Evolutionary conservation across 208 protist genomes (phyloP), one percentile per base, ranked within the genome.

Genomic region (Naegleria fowleri): DNA sequence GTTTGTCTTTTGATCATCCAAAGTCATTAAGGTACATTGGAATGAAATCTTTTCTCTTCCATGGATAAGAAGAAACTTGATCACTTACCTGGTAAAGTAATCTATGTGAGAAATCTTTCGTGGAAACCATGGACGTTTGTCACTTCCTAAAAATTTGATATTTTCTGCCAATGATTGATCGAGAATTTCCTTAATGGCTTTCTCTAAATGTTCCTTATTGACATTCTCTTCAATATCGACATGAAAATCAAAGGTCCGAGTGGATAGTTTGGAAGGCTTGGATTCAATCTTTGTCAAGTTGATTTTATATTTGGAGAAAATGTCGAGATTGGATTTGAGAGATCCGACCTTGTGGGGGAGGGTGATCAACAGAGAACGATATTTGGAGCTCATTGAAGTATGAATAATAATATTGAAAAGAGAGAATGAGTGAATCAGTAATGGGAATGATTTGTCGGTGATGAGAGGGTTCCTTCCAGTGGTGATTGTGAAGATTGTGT

Each of bases 81-180:
- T 67, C 55, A 67, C 11, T 67, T 92, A 95, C 91, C 97, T 94
- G 9, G 95, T 95, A 86, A 98, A 96, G 0, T 93, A 59, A 88
- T 98, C 97, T 1, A 98, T 92, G 89, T 98, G 95, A 33, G 91
- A 88, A 1, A 93, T 91, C 43, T 91, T 90, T 51, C 94, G 94
- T 29, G 96, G 95, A 93, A 91, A 94, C 92, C 90, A 92, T 5
- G 90, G 92, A 0, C 19, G 7, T 86, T 86, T 29, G 3, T 79
- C 67, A 25, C 16, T 13, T 36, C 67, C 67, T 36, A 79, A n/a
- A n/a, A 86, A 86, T 86, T 39, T 86, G 5, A 43, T 16, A 5
- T 39, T 25, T 43, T 86, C 83, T 4, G 36, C 29, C 29, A 29
- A 13, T 43, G 16, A 1, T 33, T 39, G 39, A 22, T 86, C 38